These are phyloP conservation scores for Gardenia jasminoides DNA, from an alignment of 257 asterid genomes.

Conservation along the genomic window DNA sequence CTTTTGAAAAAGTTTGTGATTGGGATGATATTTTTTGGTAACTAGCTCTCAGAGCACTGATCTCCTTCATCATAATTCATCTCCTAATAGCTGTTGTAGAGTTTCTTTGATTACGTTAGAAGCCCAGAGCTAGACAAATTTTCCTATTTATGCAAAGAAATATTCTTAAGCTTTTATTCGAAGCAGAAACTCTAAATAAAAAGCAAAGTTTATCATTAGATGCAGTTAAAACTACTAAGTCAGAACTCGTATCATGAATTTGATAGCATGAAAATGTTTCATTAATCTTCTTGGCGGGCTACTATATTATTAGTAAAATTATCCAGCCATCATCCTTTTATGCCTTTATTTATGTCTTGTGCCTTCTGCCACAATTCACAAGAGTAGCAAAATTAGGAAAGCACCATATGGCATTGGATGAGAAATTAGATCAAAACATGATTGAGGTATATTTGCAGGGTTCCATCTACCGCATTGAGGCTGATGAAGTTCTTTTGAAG, in stretches of 20 bases:
- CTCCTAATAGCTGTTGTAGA: neutral
- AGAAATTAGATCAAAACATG: neutral
- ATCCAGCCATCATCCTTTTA: neutral
- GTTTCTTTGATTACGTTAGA: neutral
- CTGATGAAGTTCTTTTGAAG: conserved; percentile 63
- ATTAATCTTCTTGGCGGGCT: neutral
- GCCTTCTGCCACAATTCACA: neutral
- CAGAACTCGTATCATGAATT: neutral
- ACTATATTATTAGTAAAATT: neutral
- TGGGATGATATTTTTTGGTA: no score
- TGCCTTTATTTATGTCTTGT: neutral
- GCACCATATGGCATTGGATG: neutral
- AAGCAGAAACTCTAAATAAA: no score
- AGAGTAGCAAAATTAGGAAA: neutral
- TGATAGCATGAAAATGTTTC: neutral
- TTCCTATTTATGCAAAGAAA: neutral
- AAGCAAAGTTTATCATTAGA: neutral
- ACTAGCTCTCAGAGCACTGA: no score
- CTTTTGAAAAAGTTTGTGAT: neutral
- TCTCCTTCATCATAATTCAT: neutral
- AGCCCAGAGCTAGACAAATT: neutral
- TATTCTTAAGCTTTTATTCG: neutral
- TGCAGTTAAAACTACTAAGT: neutral
- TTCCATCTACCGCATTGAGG: conserved; percentile 69
- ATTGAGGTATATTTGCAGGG: conserved; percentile 46